Conservation (phyloP, 2,329 filamentous ascomycete genomes). For the Aspergillus glaucus region DNA sequence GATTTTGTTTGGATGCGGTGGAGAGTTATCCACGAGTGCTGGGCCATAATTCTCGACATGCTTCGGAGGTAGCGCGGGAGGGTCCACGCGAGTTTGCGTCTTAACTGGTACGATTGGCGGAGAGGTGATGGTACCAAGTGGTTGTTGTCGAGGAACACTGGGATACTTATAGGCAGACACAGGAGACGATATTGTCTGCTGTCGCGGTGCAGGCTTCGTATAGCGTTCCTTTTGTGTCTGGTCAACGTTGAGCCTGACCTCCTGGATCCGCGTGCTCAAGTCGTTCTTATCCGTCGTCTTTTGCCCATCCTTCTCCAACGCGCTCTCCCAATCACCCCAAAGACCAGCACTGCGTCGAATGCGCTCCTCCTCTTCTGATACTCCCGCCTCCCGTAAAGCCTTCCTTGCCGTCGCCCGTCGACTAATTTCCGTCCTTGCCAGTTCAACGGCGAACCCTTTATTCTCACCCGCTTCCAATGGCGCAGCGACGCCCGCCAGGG, state of each 20-base stretch:
- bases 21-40: slow-evolving; percentile 14
- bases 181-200: slow-evolving; percentile 13
- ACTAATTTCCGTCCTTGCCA: slow-evolving; percentile 66
- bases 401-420: slow-evolving; percentile 59
- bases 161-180: slow-evolving; percentile 38
- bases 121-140: slow-evolving; percentile 16
- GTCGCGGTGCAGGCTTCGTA: slow-evolving; percentile 8
- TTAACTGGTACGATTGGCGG: slow-evolving; percentile 14
- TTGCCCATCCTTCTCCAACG: slow-evolving; percentile 28
- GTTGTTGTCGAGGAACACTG: slow-evolving; percentile 33
- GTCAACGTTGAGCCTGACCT: slow-evolving; percentile 40
- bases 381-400: slow-evolving; percentile 52
- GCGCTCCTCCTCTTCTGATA: slow-evolving; percentile 53
- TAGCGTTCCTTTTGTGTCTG: slow-evolving; percentile 8
- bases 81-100: slow-evolving; percentile 14
- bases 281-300: slow-evolving; percentile 33
- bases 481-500: slow-evolving; percentile 51
- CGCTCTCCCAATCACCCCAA: slow-evolving; percentile 50
- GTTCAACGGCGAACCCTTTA: slow-evolving; percentile 66
- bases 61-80: slow-evolving; percentile 37
- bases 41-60: slow-evolving; percentile 9
- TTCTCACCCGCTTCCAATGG: slow-evolving; percentile 66
- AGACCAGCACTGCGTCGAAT: slow-evolving; percentile 48
- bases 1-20: slow-evolving; percentile 23
- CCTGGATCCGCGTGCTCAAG: slow-evolving; percentile 47